A percentile compares a stretch with the other conserved stretches of the same genome.
phyloP scores from a whole-genome alignment of 768 basidiomycete species.

The Phylloporus rhodoxanthus region DNA sequence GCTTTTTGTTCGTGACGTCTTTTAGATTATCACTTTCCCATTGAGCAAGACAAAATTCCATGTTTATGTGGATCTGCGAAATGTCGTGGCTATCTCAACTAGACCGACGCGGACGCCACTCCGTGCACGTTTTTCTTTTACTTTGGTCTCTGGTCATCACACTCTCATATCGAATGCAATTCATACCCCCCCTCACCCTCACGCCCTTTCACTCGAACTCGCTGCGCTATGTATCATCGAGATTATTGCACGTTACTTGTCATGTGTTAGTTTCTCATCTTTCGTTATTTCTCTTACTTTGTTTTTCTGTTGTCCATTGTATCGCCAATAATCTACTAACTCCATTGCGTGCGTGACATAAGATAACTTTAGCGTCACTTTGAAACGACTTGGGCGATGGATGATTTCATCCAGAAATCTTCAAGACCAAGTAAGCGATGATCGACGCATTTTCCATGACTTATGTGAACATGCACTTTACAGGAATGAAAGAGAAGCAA shows the following conservation, averaged over 20 bases:
- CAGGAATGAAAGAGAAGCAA: not conserved
- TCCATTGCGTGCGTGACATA: not conserved
- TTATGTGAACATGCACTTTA: not conserved
- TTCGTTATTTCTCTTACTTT: not conserved
- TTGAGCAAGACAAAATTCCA: constrained; percentile 96
- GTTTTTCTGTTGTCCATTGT: constrained; percentile 2
- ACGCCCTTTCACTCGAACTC: constrained; percentile 14
- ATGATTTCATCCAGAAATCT: too few relatives aligned
- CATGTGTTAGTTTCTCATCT: not conserved
- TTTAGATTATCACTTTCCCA: constrained; percentile 96
- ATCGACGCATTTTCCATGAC: not conserved
- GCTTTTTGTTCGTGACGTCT: not conserved
- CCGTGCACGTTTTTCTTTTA: not conserved
- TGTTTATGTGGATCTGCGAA: constrained; percentile 86
- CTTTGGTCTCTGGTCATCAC: constrained; percentile 7
- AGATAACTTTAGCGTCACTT: not conserved
- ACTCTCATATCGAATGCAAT: constrained; percentile 8
- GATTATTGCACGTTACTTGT: constrained; percentile 17
- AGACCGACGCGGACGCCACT: constrained; percentile 29
- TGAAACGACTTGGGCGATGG: not conserved
- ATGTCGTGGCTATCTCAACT: constrained; percentile 96
- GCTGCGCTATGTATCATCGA: constrained; percentile 30
- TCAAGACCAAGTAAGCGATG: not conserved
- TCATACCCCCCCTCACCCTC: constrained; percentile 18
- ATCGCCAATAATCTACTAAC: constrained; percentile 14